Evolutionary conservation across 1,284 basidiomycete genomes (phyloP).

Genomic region (Rhodotorula sp.): DNA sequence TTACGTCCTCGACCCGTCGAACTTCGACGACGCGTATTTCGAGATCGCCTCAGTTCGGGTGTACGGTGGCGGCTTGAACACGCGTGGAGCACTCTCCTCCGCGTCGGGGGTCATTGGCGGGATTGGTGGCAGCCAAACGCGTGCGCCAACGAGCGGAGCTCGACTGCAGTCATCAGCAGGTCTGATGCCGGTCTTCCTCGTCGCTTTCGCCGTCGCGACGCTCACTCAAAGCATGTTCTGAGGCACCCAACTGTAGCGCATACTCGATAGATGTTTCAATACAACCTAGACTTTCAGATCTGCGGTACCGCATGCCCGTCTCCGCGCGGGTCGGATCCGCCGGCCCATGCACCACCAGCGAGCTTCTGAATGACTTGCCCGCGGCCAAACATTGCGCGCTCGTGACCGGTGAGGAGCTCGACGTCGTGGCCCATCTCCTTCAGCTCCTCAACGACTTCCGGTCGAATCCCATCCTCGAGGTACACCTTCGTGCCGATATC

Average conservation of each 20-base stretch:
- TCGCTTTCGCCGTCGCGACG: background rate
- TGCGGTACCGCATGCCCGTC: conserved; percentile 51
- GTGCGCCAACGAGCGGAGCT: background rate
- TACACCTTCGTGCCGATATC: conserved; percentile 78
- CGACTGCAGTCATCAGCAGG: background rate
- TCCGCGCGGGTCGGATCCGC: conserved; percentile 79
- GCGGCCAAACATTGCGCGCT: conserved; percentile 75
- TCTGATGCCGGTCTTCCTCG: background rate
- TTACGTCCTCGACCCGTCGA: conserved; percentile 14
- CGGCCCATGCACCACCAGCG: conserved; percentile 86
- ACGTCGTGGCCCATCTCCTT: conserved; percentile 83
- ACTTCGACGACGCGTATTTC: conserved; percentile 32
- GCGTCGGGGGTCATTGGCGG: conserved; percentile 11
- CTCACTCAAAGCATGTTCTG: background rate
- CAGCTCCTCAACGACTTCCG: conserved; percentile 44
- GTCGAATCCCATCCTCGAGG: conserved; percentile 74
- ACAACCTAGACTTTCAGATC: conserved; percentile 31
- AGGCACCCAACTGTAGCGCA: background rate
- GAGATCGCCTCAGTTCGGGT: conserved; percentile 25
- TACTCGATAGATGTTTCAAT: background rate
- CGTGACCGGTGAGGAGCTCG: conserved; percentile 61
- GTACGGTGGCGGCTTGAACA: conserved; percentile 10
- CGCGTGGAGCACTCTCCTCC: background rate
- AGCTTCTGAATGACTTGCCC: conserved; percentile 83
- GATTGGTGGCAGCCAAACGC: background rate